phyloP scores from a whole-genome alignment of 2,329 filamentous ascomycete genomes.

The Arthrobotrys entomopaga region DNA sequence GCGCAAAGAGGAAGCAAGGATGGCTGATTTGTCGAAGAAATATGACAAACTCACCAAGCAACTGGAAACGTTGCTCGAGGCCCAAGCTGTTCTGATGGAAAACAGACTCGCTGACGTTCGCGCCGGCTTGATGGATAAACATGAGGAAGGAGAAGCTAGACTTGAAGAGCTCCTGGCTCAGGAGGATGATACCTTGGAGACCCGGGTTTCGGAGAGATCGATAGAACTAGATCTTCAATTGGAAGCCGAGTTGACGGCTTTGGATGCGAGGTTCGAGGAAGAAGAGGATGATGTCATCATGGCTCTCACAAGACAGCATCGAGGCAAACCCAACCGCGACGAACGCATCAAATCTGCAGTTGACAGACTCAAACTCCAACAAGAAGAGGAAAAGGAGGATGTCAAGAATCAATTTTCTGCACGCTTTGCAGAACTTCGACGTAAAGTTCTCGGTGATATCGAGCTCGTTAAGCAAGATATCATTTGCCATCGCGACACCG shows the following conservation, averaged over 20 bases:
- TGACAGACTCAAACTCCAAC: constrained; percentile 34
- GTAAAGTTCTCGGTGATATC: constrained; percentile 35
- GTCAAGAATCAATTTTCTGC: constrained; percentile 33
- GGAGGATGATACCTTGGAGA: constrained; percentile 45
- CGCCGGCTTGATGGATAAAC: constrained; percentile 35
- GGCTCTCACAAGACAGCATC: constrained; percentile 33
- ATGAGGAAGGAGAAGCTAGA: constrained; percentile 44
- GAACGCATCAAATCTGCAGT: constrained; percentile 44
- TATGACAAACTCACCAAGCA: constrained; percentile 50
- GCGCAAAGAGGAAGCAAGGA: constrained; percentile 47
- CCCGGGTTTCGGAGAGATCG: constrained; percentile 41
- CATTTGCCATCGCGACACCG: constrained; percentile 22
- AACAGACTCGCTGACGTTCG: constrained; percentile 24
- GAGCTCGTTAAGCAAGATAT: constrained; percentile 37
- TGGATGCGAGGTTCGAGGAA: constrained; percentile 46
- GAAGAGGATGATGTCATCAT: constrained; percentile 49
- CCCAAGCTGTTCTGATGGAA: constrained; percentile 39
- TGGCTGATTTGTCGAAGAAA: constrained; percentile 47
- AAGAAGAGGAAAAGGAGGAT: constrained; percentile 42
- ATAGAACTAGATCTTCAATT: constrained; percentile 39
- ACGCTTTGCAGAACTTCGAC: constrained; percentile 27
- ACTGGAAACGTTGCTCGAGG: constrained; percentile 34
- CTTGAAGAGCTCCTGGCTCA: constrained; percentile 29
- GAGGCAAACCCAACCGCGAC: constrained; percentile 43
- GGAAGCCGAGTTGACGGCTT: constrained; percentile 38